Percentiles rank a stretch among this genome's conserved stretches.
Conservation (phyloP, 345 rosid species). For the Brassica juncea region DNA sequence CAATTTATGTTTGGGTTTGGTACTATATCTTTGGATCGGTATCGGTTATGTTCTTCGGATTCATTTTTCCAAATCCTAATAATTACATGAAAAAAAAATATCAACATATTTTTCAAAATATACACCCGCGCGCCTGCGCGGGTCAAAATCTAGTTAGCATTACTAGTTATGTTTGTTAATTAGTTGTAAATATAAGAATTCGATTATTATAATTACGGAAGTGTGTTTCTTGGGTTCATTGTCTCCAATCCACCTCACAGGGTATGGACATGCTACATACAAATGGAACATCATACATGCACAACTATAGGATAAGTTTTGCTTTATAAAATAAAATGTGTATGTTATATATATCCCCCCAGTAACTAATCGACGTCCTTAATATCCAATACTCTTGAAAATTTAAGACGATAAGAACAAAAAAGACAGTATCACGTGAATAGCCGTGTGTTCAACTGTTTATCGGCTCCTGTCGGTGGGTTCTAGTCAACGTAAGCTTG, state of each 20-base stretch:
- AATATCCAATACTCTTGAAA: neutral
- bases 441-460: slow-evolving; percentile 21
- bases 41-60: too few species aligned
- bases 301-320: slow-evolving; percentile 7
- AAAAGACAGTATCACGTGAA: slow-evolving; percentile 36
- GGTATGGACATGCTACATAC: slow-evolving; percentile 16
- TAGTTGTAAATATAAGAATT: neutral
- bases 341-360: neutral
- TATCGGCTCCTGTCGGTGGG: slow-evolving; percentile 7
- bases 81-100: too few species aligned
- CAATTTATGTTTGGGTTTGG: too few species aligned
- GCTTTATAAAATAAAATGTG: neutral
- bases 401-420: neutral
- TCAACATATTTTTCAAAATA: too few species aligned
- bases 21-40: too few species aligned
- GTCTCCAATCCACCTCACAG: slow-evolving; percentile 4
- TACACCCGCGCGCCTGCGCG: too few species aligned
- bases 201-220: neutral
- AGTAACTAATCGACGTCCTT: neutral
- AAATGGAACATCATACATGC: slow-evolving; percentile 18
- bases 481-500: slow-evolving; percentile 21
- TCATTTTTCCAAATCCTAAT: too few species aligned
- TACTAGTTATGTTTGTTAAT: neutral
- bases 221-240: neutral
- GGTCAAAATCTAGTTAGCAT: neutral